Evolutionary conservation across 1,284 basidiomycete genomes (phyloP).

Genomic region (Stygiomarasmius scandens): DNA sequence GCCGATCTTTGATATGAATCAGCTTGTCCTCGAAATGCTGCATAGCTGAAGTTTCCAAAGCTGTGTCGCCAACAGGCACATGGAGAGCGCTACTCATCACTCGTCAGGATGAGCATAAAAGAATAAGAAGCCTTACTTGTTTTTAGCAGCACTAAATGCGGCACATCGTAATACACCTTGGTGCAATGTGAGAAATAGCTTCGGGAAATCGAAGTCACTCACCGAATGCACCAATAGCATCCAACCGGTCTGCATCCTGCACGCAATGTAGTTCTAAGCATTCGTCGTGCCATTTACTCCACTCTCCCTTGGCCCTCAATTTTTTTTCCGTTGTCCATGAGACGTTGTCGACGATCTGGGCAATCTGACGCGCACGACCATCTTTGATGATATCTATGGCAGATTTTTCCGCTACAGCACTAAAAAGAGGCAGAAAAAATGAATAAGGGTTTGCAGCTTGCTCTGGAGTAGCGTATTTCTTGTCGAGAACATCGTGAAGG

Average conservation of each 20-base stretch:
- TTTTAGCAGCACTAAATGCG: slow-evolving; percentile 75
- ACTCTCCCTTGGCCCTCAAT: slow-evolving; percentile 53
- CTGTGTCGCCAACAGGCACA: slow-evolving; percentile 53
- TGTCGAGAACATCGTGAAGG: slow-evolving; percentile 88
- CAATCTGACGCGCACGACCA: slow-evolving; percentile 58
- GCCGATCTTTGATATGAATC: slow-evolving; percentile 68
- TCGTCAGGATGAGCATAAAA: slow-evolving; percentile 8
- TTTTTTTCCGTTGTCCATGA: slow-evolving; percentile 87
- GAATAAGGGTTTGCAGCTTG: slow-evolving; percentile 62
- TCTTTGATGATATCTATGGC: slow-evolving; percentile 60
- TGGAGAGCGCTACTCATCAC: slow-evolving; percentile 60
- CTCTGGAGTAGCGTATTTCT: slow-evolving; percentile 73
- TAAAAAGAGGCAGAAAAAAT: slow-evolving; percentile 72
- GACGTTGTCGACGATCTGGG: slow-evolving; percentile 77
- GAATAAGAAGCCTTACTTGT: slow-evolving; percentile 46
- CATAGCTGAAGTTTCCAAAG: slow-evolving; percentile 61
- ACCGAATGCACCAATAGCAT: slow-evolving; percentile 93
- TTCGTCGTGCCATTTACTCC: slow-evolving; percentile 74
- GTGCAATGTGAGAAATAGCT: slow-evolving; percentile 1
- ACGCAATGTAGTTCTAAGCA: slow-evolving; percentile 88
- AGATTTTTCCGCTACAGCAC: slow-evolving; percentile 41
- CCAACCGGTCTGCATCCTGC: slow-evolving; percentile 90
- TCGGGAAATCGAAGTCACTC: slow-evolving; percentile 21
- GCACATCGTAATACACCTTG: slow-evolving; percentile 84
- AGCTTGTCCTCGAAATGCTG: slow-evolving; percentile 91